Evolutionary conservation across 331 rosid species (phyloP).

Genomic region (Phaseolus coccineus): DNA sequence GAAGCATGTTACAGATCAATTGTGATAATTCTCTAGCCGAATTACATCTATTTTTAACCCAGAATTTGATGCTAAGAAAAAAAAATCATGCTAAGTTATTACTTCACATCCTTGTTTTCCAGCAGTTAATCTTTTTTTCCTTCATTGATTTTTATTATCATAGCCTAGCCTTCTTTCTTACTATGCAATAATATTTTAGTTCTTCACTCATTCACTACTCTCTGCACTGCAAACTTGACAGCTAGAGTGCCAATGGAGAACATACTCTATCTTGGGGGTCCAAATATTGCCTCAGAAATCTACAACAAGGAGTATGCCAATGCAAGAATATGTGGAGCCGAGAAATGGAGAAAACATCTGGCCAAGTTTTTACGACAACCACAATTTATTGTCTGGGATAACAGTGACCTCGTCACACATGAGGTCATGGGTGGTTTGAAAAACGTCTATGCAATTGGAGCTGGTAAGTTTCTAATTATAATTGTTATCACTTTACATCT

Average conservation of each 20-base stretch:
- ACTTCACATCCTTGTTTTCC: not conserved
- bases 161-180: conserved; percentile 6
- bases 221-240: conserved; percentile 42
- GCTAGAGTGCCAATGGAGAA: conserved; percentile 92
- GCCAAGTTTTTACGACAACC: conserved; percentile 92
- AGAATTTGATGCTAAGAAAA: not conserved
- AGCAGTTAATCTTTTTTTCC: conserved; percentile 1
- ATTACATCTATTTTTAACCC: not conserved
- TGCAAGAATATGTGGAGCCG: conserved; percentile 85
- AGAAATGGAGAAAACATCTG: conserved; percentile 88
- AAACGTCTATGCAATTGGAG: conserved; percentile 68
- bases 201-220: conserved; percentile 21
- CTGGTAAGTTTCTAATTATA: conserved; percentile 59
- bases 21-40: not conserved
- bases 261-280: conserved; percentile 95
- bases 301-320: conserved; percentile 79
- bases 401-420: conserved; percentile 92
- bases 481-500: not conserved
- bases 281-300: conserved; percentile 92
- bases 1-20: not conserved
- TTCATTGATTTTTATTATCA: conserved; percentile 3
- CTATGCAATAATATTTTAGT: not conserved
- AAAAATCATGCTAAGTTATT: not conserved
- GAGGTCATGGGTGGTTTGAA: conserved; percentile 98
- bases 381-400: conserved; percentile 93